Base-by-base conservation (phyloP, 2,329 filamentous ascomycete genomes). In the Penicillium olsonii region DNA sequence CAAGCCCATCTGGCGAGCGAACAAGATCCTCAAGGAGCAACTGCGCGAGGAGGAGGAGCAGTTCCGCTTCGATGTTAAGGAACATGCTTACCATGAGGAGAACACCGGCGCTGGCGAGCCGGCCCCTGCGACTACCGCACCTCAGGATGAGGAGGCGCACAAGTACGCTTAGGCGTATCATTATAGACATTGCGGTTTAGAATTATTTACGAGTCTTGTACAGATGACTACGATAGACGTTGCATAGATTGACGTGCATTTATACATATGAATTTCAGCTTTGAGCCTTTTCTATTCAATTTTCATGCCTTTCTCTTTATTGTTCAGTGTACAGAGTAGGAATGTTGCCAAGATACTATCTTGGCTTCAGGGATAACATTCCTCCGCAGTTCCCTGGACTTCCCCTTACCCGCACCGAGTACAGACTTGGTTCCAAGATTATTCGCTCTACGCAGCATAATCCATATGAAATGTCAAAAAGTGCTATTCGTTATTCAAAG, bases 1-100 rank as follows among this genome's bases (percentile, higher is more conserved):
- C 42, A 68, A 68, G 44, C 66, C 69, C 4, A 56, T 72, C 19
- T 68, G 71, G 63, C 56, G 52, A 22, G 70, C 70, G 12, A 69
- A 73, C 52, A 50, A 55, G 48, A 61, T 53, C 15, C 61, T 72
- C 19, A 65, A 72, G 53, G 61, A 51, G 7, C 59, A 70, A 33
- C 55, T 73, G 11, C 60, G 63, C 41, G 56, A 62, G 37, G 68
- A 73, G 37, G 69, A 73, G 37, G 64, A 65, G 35, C 59, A 61
- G 29, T 72, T 71, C 62, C 63, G 68, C 5, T 53, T 54, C 15
- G 59, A 64, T 12, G 56, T 67, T 6, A 66, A 66, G 52, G 59
- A 66, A 33, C 41, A 42, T 19, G 26, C 53, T 35, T 45, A 55
- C 37, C 57, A 60, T 37, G 50, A 55, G 4, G 59, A 61, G 52